Conservation (phyloP, 352 stramenopile genomes). For the Globisporangium spinosum region DNA sequence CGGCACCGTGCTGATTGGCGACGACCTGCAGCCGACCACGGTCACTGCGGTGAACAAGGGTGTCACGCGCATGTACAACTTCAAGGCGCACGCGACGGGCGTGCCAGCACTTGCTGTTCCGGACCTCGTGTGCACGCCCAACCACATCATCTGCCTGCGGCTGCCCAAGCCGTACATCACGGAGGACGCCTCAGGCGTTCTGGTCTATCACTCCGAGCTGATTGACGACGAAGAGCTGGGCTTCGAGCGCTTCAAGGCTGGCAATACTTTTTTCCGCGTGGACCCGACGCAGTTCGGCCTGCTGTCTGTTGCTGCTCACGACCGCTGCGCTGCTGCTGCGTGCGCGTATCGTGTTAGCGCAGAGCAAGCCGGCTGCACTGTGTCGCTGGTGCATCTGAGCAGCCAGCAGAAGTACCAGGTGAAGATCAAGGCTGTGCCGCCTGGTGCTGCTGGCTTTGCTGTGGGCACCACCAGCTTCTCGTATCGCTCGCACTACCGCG, state of each 20-base stretch:
- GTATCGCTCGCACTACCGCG: background rate
- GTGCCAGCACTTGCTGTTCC: constrained; percentile 2
- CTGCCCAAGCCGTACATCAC: constrained; percentile 11
- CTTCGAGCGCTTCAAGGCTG: constrained; percentile 8
- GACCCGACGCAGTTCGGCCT: background rate
- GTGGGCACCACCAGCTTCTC: constrained; percentile 1
- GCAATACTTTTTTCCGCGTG: constrained; percentile 10
- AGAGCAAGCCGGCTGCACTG: background rate
- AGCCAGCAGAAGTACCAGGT: background rate
- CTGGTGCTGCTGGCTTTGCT: background rate
- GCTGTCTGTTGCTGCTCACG: constrained; percentile 4
- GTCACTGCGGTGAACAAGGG: constrained; percentile 16
- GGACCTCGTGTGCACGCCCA: constrained; percentile 11
- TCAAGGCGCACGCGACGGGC: constrained; percentile 7
- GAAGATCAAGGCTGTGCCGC: background rate
- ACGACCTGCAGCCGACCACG: constrained; percentile 13
- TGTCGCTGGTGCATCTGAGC: background rate
- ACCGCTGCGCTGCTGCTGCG: background rate
- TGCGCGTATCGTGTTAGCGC: background rate
- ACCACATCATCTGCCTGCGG: constrained; percentile 15
- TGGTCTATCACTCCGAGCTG: constrained; percentile 10
- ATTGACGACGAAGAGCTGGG: constrained; percentile 10
- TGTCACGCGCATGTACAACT: constrained; percentile 16
- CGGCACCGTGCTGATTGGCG: constrained; percentile 14
- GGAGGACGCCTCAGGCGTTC: constrained; percentile 8